phyloP scores from a whole-genome alignment of 371 early-diverging fungal genomes.

The Phascolomyces articulosus region DNA sequence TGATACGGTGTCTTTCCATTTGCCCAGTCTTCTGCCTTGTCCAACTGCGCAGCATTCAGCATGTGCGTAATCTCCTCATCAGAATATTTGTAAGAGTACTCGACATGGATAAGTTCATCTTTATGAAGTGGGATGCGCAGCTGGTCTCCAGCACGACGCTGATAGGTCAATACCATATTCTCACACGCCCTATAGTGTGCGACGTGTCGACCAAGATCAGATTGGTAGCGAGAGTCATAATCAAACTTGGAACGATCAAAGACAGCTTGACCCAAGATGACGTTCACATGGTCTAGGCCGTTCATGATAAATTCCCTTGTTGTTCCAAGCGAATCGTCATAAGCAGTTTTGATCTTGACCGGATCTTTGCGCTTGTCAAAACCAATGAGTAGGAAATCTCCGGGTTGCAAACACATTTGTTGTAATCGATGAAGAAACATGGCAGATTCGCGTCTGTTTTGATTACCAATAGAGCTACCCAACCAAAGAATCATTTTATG shows the following conservation, averaged over 20 bases:
- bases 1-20: conserved; percentile 68
- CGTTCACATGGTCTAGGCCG: conserved; percentile 78
- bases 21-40: conserved; percentile 61
- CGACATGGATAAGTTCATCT: conserved; percentile 87
- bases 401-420: conserved; percentile 53
- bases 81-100: conserved; percentile 87
- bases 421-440: conserved; percentile 51
- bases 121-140: conserved; percentile 48
- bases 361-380: conserved; percentile 82
- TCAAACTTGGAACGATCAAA: conserved; percentile 67
- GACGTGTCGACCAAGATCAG: conserved; percentile 76
- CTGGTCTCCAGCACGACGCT: conserved; percentile 21
- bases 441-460: conserved; percentile 57
- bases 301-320: conserved; percentile 88
- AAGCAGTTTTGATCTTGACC: conserved; percentile 73
- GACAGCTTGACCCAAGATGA: conserved; percentile 59
- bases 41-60: conserved; percentile 57
- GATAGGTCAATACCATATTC: conserved; percentile 53
- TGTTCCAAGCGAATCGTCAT: conserved; percentile 80
- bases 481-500: conserved; percentile 85
- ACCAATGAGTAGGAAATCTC: conserved; percentile 82
- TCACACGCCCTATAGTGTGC: conserved; percentile 71
- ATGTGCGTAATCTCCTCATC: conserved; percentile 60
- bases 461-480: conserved; percentile 89
- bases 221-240: conserved; percentile 78